Percentiles rank a stretch among this genome's conserved stretches.
These are phyloP conservation scores for Cenchrus americanus DNA, from an alignment of 176 grass and related monocot genomes.

Conservation along the genomic window DNA sequence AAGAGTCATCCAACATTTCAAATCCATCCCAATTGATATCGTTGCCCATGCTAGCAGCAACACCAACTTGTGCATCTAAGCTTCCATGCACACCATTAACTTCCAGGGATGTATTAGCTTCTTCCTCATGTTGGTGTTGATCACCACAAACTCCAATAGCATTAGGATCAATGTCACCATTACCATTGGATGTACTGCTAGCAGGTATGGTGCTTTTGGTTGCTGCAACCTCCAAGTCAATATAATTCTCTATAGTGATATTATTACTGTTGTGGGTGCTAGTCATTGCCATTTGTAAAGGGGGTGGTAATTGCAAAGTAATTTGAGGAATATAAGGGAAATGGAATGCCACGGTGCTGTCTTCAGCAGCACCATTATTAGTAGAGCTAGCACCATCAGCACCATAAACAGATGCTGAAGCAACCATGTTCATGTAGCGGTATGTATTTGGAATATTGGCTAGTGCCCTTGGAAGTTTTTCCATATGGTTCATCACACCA, in stretches of 20 bases:
- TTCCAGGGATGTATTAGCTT: not conserved
- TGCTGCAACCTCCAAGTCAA: no score
- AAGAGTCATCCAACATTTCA: not conserved
- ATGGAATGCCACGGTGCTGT: not conserved
- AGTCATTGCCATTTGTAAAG: not conserved
- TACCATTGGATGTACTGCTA: no score
- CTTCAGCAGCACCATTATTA: not conserved
- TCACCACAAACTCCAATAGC: not conserved
- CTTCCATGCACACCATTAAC: not conserved
- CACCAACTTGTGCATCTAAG: not conserved
- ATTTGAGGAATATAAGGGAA: not conserved
- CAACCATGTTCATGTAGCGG: not conserved
- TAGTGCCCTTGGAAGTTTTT: no score
- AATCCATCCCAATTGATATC: not conserved
- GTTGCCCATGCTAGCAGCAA: not conserved
- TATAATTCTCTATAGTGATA: not conserved
- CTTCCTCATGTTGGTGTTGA: not conserved
- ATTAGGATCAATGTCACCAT: not conserved
- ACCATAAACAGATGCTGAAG: not conserved
- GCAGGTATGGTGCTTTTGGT: not conserved
- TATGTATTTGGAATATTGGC: not conserved
- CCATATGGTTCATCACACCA: not conserved
- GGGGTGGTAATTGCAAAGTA: not conserved
- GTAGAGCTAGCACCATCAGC: not conserved
- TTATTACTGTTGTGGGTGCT: not conserved